Evolutionary conservation across 495 filamentous ascomycete genomes (phyloP).

Genomic region (Tuber aestivum): DNA sequence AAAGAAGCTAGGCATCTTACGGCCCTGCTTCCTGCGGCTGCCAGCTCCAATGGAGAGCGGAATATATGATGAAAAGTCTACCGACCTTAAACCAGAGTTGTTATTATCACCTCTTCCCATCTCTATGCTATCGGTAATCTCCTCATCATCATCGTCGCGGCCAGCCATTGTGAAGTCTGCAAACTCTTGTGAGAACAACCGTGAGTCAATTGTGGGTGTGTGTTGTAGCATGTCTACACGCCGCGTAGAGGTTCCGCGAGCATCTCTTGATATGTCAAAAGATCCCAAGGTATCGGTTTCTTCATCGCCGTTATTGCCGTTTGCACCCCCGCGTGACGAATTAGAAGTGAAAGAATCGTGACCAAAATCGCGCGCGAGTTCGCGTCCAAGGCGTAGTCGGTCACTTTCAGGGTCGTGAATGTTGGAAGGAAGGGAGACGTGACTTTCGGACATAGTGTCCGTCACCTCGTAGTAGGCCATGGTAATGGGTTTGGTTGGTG

Average conservation of each 20-base stretch:
- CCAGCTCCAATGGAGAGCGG: slow-evolving; percentile 25
- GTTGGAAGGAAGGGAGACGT: slow-evolving; percentile 20
- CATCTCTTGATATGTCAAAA: slow-evolving; percentile 41
- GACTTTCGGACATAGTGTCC: slow-evolving; percentile 25
- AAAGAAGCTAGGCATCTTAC: slow-evolving; percentile 18
- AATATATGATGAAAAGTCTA: slow-evolving; percentile 32
- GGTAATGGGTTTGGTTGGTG: not conserved
- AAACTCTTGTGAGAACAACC: slow-evolving; percentile 33
- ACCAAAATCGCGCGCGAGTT: slow-evolving; percentile 41
- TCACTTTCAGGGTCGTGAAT: slow-evolving; percentile 30
- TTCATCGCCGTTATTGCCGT: slow-evolving; percentile 22
- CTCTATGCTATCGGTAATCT: slow-evolving; percentile 24
- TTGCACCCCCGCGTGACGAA: slow-evolving; percentile 23
- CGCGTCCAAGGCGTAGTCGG: slow-evolving; percentile 40
- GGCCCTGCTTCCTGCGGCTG: slow-evolving; percentile 20
- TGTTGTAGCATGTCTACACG: slow-evolving; percentile 39
- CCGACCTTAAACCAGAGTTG: slow-evolving; percentile 25
- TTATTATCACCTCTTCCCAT: slow-evolving; percentile 31
- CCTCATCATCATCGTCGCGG: slow-evolving; percentile 25
- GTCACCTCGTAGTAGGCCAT: slow-evolving; percentile 29
- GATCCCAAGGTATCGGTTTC: slow-evolving; percentile 28
- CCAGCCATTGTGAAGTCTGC: slow-evolving; percentile 42
- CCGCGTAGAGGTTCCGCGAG: slow-evolving; percentile 36
- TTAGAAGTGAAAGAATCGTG: slow-evolving; percentile 34
- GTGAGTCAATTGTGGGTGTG: slow-evolving; percentile 39